These are phyloP conservation scores for Metroxylon sagu DNA, from an alignment of 176 grass and related monocot species.

Conservation along the genomic window DNA sequence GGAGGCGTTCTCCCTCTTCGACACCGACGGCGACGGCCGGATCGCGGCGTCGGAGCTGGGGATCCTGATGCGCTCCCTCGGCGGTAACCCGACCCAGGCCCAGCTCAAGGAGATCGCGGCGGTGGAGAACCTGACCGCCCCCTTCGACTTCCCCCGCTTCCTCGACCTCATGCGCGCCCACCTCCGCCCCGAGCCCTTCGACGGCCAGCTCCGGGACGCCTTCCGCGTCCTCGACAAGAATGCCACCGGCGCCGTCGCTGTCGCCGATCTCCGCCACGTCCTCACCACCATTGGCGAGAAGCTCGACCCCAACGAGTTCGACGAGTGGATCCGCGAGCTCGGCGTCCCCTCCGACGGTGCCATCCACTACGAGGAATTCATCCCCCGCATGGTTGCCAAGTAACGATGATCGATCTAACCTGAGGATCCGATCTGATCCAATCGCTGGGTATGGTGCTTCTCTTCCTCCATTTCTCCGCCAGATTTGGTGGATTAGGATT, in stretches of 20 bases:
- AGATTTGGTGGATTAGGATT: too few species aligned
- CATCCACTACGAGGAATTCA: conserved; percentile 96
- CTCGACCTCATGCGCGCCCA: conserved; percentile 77
- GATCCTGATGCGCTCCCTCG: conserved; percentile 87
- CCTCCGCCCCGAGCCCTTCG: conserved; percentile 85
- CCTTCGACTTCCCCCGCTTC: conserved; percentile 87
- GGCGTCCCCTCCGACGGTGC: conserved; percentile 74
- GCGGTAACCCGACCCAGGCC: conserved; percentile 87
- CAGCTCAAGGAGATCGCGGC: conserved; percentile 71
- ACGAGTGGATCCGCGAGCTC: conserved; percentile 99
- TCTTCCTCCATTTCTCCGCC: too few species aligned
- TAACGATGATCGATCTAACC: conserved; percentile 12
- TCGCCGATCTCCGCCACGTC: conserved; percentile 91
- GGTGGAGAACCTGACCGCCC: conserved; percentile 61
- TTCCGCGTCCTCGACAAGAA: conserved; percentile 99
- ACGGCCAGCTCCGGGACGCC: conserved; percentile 79
- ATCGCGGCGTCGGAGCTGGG: conserved; percentile 90
- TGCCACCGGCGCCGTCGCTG: conserved; percentile 63
- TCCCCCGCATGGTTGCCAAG: conserved; percentile 90
- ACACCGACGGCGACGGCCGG: conserved; percentile 78
- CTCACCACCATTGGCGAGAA: conserved; percentile 97
- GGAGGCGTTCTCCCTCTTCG: conserved; percentile 92
- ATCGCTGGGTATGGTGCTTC: too few species aligned
- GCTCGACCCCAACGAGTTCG: conserved; percentile 87
- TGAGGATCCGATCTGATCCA: too few species aligned